Evolutionary conservation across 345 rosid species (phyloP).

Genomic region (Lumnitzera littorea): DNA sequence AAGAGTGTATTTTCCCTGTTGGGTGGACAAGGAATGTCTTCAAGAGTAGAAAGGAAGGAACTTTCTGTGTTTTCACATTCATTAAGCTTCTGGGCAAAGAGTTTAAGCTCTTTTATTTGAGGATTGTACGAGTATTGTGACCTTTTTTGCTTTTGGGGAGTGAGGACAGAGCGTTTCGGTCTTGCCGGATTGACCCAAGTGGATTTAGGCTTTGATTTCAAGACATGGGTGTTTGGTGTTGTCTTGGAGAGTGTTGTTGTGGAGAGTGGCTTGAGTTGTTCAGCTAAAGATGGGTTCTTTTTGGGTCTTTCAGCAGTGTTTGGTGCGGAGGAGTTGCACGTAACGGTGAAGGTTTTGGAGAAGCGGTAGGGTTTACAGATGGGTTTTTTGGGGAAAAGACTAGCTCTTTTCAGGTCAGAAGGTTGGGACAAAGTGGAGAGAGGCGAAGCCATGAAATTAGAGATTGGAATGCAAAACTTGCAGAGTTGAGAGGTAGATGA

Average conservation of each 20-base stretch:
- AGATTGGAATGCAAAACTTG: not conserved
- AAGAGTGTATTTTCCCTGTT: conserved; percentile 59
- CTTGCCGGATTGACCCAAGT: conserved; percentile 77
- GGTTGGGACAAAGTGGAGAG: conserved; percentile 25
- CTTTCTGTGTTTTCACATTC: conserved; percentile 38
- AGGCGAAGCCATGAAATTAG: conserved; percentile 45
- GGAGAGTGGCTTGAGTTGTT: conserved; percentile 78
- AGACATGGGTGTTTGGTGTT: conserved; percentile 27
- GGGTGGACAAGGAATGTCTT: conserved; percentile 50
- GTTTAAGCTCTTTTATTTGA: conserved; percentile 46
- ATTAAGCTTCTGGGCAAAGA: conserved; percentile 63
- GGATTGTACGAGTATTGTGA: conserved; percentile 60
- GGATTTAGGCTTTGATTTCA: conserved; percentile 62
- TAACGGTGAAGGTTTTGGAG: conserved; percentile 27
- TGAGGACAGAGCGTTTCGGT: conserved; percentile 81
- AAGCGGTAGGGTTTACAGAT: conserved; percentile 21
- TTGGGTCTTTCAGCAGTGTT: conserved; percentile 27
- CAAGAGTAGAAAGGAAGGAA: conserved; percentile 40
- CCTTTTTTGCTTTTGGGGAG: conserved; percentile 70
- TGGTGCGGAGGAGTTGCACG: conserved; percentile 27
- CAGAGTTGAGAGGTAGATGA: conserved; percentile 30
- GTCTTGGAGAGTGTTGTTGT: conserved; percentile 46
- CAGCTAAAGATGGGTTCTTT: conserved; percentile 60
- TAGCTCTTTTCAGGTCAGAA: conserved; percentile 21
- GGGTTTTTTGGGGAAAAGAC: conserved; percentile 20